Evolutionary conservation across 148 eudicot species (phyloP).

Genomic region (Arctostaphylos glauca): DNA sequence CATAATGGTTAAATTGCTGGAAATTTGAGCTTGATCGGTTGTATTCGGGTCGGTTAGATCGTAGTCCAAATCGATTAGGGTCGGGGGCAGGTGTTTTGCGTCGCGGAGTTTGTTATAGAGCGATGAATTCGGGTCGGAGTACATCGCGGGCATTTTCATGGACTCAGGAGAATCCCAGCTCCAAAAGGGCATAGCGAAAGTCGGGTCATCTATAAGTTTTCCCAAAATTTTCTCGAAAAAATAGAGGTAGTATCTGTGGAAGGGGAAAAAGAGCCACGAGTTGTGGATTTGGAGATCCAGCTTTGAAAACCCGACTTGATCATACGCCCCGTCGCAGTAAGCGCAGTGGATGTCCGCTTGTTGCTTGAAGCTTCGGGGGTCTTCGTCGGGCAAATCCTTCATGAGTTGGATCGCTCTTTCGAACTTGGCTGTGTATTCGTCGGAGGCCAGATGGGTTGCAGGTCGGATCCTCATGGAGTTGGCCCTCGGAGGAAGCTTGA

Average conservation of each 20-base stretch:
- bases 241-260: constrained; percentile 68
- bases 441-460: constrained; percentile 57
- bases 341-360: constrained; percentile 92
- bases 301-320: constrained; percentile 64
- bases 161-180: constrained; percentile 68
- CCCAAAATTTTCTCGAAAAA: constrained; percentile 65
- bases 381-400: constrained; percentile 65
- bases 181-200: constrained; percentile 81
- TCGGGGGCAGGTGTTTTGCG: constrained; percentile 44
- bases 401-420: constrained; percentile 54
- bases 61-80: constrained; percentile 49
- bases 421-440: constrained; percentile 41
- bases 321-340: constrained; percentile 80
- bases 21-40: constrained; percentile 27
- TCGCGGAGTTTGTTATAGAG: constrained; percentile 55
- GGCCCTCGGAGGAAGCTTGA: constrained; percentile 31
- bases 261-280: constrained; percentile 88
- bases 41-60: constrained; percentile 30
- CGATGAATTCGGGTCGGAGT: constrained; percentile 37
- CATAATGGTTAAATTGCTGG: constrained; percentile 60
- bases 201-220: constrained; percentile 63
- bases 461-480: constrained; percentile 47
- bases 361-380: constrained; percentile 70
- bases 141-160: constrained; percentile 54
- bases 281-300: constrained; percentile 65